phyloP scores from a whole-genome alignment of 1,284 basidiomycete species.

The Xerocomus nothofagi region DNA sequence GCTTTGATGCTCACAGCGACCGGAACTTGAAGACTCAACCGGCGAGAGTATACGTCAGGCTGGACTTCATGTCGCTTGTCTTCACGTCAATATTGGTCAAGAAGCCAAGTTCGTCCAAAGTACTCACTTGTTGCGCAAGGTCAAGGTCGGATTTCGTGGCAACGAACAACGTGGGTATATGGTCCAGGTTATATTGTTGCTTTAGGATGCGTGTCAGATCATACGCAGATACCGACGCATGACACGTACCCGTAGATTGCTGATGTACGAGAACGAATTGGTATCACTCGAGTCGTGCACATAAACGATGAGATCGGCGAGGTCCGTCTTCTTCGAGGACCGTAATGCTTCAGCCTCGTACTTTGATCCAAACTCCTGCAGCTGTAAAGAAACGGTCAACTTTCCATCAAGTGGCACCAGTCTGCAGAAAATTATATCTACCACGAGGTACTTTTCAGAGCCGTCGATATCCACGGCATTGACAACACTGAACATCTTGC shows the following conservation, averaged over 20 bases:
- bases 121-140: conserved; percentile 83
- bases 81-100: conserved; percentile 8
- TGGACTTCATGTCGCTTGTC: conserved; percentile 92
- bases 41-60: conserved; percentile 93
- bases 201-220: conserved; percentile 37
- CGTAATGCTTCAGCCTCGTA: conserved; percentile 91
- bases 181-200: conserved; percentile 96
- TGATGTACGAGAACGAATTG: conserved; percentile 98
- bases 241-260: conserved; percentile 80
- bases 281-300: conserved; percentile 98
- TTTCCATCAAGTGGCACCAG: background rate
- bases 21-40: conserved; percentile 82
- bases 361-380: conserved; percentile 96
- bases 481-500: conserved; percentile 88
- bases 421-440: conserved; percentile 43
- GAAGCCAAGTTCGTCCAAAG: conserved; percentile 6
- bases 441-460: conserved; percentile 94
- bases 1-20: conserved; percentile 89
- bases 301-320: conserved; percentile 93
- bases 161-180: conserved; percentile 95
- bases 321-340: conserved; percentile 87
- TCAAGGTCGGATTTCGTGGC: conserved; percentile 98
- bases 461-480: conserved; percentile 95
- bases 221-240: background rate
- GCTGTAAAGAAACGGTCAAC: conserved; percentile 42